Base-by-base conservation (phyloP, 306 rosid species). In the Cicer bijugum region DNA sequence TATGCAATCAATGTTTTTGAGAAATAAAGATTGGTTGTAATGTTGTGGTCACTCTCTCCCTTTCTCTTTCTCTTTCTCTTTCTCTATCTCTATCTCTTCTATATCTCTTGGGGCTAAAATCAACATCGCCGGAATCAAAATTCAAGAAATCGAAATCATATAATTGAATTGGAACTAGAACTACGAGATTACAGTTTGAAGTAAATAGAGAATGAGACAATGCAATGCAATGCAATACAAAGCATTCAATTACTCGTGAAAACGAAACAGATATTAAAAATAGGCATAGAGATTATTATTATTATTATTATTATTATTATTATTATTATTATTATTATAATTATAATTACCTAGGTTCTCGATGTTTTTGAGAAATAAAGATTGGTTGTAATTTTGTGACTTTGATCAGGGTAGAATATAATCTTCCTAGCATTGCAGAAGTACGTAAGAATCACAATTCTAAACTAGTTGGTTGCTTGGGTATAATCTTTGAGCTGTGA, bases 61-160 rank as follows among this genome's bases (percentile, higher is more conserved):
- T 84, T 23, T 67, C 88, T 14, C 75, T 82, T 68, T 75, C 80
- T 35, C 81, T 81, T 73, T 71, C 89, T 33, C 75, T 83, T 48
- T 81, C 84, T 43, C 78, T 83, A 71, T 84, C 89, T 46, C 79
- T 89, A 83, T 87, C 92, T 83, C 92, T 94, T 87, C 89, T 89
- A 40, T 83, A 82, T 82, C 91, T 84, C 88, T 87, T 91, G 16
- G 95, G 90, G 80, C 99, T 91, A 81, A 33, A 67, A 69, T 45
- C 79, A 72, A 19, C 42, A 15, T 33, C 55, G 14, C 66, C 39
- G 46, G 56, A 79, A 82, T 50, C 73, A 77, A 28, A 42, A 52
- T 45, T 53, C 69, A 77, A 37, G 28, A 35, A 40, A 75, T 69
- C 40, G 17, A 71, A 57, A 64, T 40, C 39, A 56, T 56, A 47